Base-by-base conservation (phyloP, 2,329 filamentous ascomycete genomes). In the Colletotrichum australisinense region DNA sequence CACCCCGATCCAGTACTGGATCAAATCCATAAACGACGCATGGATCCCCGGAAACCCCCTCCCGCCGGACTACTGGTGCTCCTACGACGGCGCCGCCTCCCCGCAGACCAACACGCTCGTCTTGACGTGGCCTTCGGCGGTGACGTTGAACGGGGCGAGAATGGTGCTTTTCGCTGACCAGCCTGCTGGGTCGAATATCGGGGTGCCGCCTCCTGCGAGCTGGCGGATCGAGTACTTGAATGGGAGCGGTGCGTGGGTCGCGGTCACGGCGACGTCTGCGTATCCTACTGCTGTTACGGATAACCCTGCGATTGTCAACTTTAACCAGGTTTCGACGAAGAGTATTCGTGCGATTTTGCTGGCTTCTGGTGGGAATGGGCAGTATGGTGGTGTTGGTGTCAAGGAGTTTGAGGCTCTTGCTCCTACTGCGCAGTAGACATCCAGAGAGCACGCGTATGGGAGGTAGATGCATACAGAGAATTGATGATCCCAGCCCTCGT, bases 1-100 rank as follows among this genome's bases (percentile, higher is more conserved):
- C 12, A 83, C 81, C 1, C 81, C 81, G 1, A 81, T 83, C 32
- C 82, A 83, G 75, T 83, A 83, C 74, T 83, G 82, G 81, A 77
- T 80, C 3, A 78, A 78, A 6, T 77, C 81, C 2, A 74, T 83
- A 59, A 81, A 83, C 70, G 81, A 83, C 63, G 79, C 74, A 26
- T 73, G 75, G 56, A 76, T 83, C 32, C 77, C 78, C 32, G 56
- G 72, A 14, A 80, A 76, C 28, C 81, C 82, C 6, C 76, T 83
- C 1, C 82, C 81, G 46, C 81, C 82, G 4, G 82, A 83, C 66
- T 83, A 83, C 71, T 83, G 82, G 82, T 76, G 73, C 65, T 82
- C 81, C 9, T 83, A 81, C 72, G 76, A 74, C 19, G 80, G 76
- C 0, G 76, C 79, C 3, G 60, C 53, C 28, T 82, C 81, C 3